phyloP scores from a whole-genome alignment of 2,329 filamentous ascomycete species.

The Zymoseptoria brevis region DNA sequence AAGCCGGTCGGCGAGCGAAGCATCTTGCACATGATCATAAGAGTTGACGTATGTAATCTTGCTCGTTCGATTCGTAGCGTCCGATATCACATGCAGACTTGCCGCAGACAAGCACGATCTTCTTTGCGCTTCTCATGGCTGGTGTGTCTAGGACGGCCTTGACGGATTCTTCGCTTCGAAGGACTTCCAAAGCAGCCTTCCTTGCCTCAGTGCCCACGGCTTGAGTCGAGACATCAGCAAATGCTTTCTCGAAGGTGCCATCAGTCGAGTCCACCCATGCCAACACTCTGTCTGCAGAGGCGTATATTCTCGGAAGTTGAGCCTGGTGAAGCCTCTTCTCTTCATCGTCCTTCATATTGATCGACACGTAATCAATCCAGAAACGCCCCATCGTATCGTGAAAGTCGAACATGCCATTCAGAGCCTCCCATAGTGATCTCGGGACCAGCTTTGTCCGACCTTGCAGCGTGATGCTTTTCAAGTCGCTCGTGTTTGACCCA shows the following conservation, averaged over 20 bases:
- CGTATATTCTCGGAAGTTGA: background rate
- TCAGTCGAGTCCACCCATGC: background rate
- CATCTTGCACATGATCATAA: background rate
- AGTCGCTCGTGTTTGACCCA: background rate
- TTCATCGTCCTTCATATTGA: background rate
- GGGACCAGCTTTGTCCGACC: conserved; percentile 9
- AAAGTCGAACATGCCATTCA: conserved; percentile 1
- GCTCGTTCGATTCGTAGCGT: background rate
- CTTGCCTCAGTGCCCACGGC: background rate
- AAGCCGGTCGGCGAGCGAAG: background rate
- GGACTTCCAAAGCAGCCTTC: background rate
- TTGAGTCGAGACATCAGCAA: background rate
- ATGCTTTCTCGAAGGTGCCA: background rate
- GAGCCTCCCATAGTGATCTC: conserved; percentile 3
- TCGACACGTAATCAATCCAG: background rate
- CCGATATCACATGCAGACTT: background rate
- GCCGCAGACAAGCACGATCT: background rate
- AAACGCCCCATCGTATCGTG: background rate
- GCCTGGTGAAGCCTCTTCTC: background rate
- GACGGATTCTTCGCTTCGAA: background rate
- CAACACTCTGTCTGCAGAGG: background rate
- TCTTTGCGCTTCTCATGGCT: background rate
- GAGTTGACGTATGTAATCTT: background rate
- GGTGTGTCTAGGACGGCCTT: background rate
- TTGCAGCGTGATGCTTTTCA: conserved; percentile 7